Base-by-base conservation (phyloP, 208 protist species). In the Leishmania gerbilli region DNA sequence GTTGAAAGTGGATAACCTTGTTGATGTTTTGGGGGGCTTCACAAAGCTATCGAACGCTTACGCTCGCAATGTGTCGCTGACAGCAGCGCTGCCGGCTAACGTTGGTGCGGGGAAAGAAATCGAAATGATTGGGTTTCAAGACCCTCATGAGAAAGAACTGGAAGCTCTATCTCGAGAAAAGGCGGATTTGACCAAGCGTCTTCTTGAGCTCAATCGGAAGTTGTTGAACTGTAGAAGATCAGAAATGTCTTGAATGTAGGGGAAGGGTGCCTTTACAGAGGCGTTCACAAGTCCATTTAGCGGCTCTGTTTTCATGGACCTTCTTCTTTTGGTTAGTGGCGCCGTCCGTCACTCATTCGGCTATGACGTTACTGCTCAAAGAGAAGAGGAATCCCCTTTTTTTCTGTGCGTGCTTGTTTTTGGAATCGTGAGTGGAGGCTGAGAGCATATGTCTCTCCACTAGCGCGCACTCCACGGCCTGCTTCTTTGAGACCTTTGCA, bases 1-100 rank as follows among this genome's bases (percentile, higher is more conserved):
- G 21, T 62, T 94, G n/a, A 86, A 84, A 31, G 64, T 93, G 58
- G 88, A 94, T 76, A 96, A 94, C 74, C 77, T 94, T 27, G 85
- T 93, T 27, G 88, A 92, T 53, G 88, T 89, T 47, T 65, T 96
- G 71, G 77, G 79, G 7, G 87, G 81, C 6, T 96, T 96, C 72
- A 85, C 85, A 24, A 87, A 85, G 71, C 72, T 96, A 13, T 62
- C 78, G 9, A 85, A 83, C 74, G 78, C 82, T 15, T 93, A 88
- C 62, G 11, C 67, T 6, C 74, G 83, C 31, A 88, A 89, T 80
- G 58, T 45, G 11, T 31, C n/a, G 0, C 34, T 55, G 15, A 6
- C 2, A 2, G 5, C 19, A 19, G 40, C 15, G 8, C 2, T 21
- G 0, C 9, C 15, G 1, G 56, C 8, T 49, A 51, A 24, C 2